Conservation (phyloP, 495 filamentous ascomycete genomes). For the Geoglossum glabrum region DNA sequence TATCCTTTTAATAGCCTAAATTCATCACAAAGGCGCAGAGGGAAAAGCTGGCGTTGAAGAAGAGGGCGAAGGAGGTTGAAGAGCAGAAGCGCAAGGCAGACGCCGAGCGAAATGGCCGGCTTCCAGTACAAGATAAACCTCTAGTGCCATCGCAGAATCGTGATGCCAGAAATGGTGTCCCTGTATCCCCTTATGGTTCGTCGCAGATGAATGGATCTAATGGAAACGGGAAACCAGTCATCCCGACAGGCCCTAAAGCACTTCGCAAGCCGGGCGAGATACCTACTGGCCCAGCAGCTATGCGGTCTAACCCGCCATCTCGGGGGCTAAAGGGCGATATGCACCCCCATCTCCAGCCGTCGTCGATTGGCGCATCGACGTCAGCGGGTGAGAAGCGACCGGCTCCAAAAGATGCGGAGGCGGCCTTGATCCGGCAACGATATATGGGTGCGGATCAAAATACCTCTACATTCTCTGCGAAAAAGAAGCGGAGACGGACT, state of each 20-base stretch:
- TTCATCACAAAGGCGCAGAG: conserved; percentile 81
- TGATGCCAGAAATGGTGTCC: not conserved
- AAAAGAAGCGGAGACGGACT: conserved; percentile 87
- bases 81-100: conserved; percentile 39
- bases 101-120: conserved; percentile 16
- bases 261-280: conserved; percentile 37
- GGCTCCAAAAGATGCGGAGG: conserved; percentile 54
- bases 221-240: conserved; percentile 14
- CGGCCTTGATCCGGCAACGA: conserved; percentile 52
- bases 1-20: conserved; percentile 44
- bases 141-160: not conserved
- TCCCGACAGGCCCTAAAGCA: conserved; percentile 66
- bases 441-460: conserved; percentile 90
- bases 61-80: conserved; percentile 65
- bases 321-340: conserved; percentile 27
- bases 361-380: conserved; percentile 14
- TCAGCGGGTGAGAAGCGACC: conserved; percentile 30
- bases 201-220: conserved; percentile 12
- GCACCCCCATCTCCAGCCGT: conserved; percentile 30
- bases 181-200: conserved; percentile 2
- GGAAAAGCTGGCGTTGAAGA: conserved; percentile 70
- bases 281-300: conserved; percentile 32
- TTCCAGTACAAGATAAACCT: not conserved
- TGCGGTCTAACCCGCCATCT: conserved; percentile 25
- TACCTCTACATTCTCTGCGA: conserved; percentile 76